Evolutionary conservation across 176 grass and related monocot genomes (phyloP).

Genomic region (Oropetium thomaeum): DNA sequence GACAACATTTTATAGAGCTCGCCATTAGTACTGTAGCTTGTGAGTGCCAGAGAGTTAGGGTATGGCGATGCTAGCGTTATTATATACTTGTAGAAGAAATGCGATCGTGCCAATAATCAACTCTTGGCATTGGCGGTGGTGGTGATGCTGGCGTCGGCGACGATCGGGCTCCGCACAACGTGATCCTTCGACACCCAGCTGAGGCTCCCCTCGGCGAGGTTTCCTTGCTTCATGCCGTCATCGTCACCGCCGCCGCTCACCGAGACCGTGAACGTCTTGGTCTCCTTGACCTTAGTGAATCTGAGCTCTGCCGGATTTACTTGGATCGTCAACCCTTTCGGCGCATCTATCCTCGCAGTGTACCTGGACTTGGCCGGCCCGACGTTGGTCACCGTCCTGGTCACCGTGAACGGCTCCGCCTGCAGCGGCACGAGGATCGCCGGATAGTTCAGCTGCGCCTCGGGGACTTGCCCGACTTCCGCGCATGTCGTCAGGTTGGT

Average conservation of each 20-base stretch:
- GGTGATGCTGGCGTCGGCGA: constrained; percentile 25
- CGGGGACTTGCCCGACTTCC: background rate
- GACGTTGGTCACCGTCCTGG: constrained; percentile 48
- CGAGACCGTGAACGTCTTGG: constrained; percentile 40
- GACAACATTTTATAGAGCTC: too few species aligned
- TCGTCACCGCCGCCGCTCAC: constrained; percentile 7
- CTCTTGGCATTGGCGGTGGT: background rate
- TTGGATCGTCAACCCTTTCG: constrained; percentile 12
- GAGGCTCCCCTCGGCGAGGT: constrained; percentile 22
- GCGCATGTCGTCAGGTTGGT: constrained; percentile 21
- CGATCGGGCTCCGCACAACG: constrained; percentile 47
- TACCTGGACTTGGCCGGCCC: constrained; percentile 36
- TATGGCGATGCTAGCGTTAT: too few species aligned
- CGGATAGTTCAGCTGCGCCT: constrained; percentile 56
- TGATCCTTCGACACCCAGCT: constrained; percentile 36
- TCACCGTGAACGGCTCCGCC: background rate
- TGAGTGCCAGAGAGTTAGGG: too few species aligned
- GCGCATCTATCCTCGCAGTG: background rate
- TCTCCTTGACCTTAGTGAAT: constrained; percentile 34
- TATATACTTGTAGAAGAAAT: too few species aligned
- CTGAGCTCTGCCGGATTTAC: constrained; percentile 37
- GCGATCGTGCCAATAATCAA: background rate
- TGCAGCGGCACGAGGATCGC: constrained; percentile 37
- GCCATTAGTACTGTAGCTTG: too few species aligned
- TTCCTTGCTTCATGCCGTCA: background rate